Percentiles rank a stretch among this genome's conserved stretches.
phyloP scores from a whole-genome alignment of 306 rosid genomes.

The Prunus campanulata region DNA sequence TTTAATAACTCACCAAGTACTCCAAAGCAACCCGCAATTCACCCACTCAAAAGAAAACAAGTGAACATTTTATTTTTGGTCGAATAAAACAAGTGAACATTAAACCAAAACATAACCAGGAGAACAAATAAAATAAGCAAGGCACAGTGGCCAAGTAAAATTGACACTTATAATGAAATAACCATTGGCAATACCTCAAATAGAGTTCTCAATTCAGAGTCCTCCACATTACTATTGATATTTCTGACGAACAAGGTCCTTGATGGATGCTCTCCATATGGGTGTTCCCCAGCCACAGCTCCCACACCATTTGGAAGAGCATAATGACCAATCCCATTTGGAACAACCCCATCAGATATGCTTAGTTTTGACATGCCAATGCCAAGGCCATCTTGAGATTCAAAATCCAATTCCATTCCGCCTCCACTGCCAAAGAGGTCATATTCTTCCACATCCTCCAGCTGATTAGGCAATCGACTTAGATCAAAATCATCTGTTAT shows the following conservation, averaged over 20 bases:
- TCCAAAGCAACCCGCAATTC: neutral
- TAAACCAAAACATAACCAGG: neutral
- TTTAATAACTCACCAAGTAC: neutral
- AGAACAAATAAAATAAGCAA: neutral
- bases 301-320: slow-evolving; percentile 73
- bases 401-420: slow-evolving; percentile 86
- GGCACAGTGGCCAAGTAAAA: neutral
- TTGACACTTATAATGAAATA: neutral
- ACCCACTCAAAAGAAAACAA: neutral
- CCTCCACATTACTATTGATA: slow-evolving; percentile 88
- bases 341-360: slow-evolving; percentile 51
- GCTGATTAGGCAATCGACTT: slow-evolving; percentile 74
- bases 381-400: slow-evolving; percentile 55
- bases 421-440: slow-evolving; percentile 90
- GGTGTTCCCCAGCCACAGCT: slow-evolving; percentile 94
- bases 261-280: slow-evolving; percentile 95
- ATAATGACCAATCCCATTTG: slow-evolving; percentile 56
- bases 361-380: slow-evolving; percentile 59
- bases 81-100: neutral
- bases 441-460: slow-evolving; percentile 84
- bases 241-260: slow-evolving; percentile 91
- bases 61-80: neutral
- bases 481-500: slow-evolving; percentile 86
- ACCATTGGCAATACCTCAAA: slow-evolving; percentile 47
- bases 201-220: slow-evolving; percentile 58